Evolutionary conservation across 345 rosid genomes (phyloP), one percentile per base, ranked within the genome.

Genomic region (Limnanthes douglasii): DNA sequence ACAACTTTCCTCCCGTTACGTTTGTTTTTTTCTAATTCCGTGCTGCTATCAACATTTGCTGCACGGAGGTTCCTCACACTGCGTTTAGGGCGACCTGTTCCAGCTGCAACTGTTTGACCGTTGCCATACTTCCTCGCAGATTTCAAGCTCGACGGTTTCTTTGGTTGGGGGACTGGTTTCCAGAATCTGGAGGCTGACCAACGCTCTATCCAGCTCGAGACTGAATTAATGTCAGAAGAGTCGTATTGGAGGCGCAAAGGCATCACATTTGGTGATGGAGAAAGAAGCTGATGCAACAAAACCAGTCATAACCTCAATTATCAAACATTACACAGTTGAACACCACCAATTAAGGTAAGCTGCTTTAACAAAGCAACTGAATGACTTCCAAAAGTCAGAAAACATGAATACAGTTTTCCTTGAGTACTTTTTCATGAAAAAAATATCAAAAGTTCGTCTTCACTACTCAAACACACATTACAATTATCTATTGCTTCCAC

Each of bases 131-230:
- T 86, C 37, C 51, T 70, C 58, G 68, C 75, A 24, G 50, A 23
- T 54, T 85, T 77, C 37, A 70, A 43, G 25, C 31, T 31, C 0
- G 28, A 27, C 4, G 36, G 15, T 60, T 59, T 69, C 61, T 68
- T 82, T 7, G 72, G 85, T 50, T 58, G 79, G 40, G 88, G 58
- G 41, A 56, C 24, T 34, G 86, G 73, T 64, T 65, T 82, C 97
- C 97, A 86, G 50, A 78, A 75, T 33, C 39, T 28, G 18, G 83
- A 78, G 15, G 58, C 60, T 34, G 97, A 73, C 97, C 97, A 86
- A 39, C 70, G 60, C 36, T 62, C 79, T 62, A 82, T 65, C 97
- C 97, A 86, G 53, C 48, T 69, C 17, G 63, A 48, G 46, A 56
- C 65, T 8, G 97, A 73, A 62, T 82, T 65, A 50, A 85, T 69